phyloP scores from a whole-genome alignment of 352 stramenopile genomes.

The Plasmopara halstedii region DNA sequence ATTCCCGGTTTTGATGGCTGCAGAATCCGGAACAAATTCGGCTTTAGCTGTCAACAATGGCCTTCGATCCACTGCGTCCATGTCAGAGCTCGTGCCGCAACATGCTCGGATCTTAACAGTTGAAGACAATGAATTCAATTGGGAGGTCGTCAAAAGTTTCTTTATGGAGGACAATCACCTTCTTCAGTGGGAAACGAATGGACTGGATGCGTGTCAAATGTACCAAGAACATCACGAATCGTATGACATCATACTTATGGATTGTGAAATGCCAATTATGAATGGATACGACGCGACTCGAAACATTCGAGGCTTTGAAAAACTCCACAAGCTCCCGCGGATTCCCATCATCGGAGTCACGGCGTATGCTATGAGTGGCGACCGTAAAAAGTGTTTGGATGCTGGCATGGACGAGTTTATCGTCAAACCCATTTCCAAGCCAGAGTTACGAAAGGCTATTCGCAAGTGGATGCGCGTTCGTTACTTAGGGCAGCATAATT shows the following conservation, averaged over 20 bases:
- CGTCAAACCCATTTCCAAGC: constrained; percentile 78
- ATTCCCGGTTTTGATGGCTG: constrained; percentile 31
- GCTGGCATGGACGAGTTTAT: constrained; percentile 84
- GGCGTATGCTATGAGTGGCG: constrained; percentile 78
- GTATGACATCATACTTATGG: constrained; percentile 80
- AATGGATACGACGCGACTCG: constrained; percentile 69
- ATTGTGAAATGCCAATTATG: constrained; percentile 87
- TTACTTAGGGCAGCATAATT: constrained; percentile 44
- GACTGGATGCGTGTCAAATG: constrained; percentile 52
- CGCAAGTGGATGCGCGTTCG: constrained; percentile 76
- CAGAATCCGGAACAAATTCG: constrained; percentile 10
- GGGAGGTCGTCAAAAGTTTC: constrained; percentile 86
- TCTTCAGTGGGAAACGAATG: constrained; percentile 78
- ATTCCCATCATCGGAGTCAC: constrained; percentile 82
- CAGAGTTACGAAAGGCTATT: constrained; percentile 51
- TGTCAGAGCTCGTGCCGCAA: constrained; percentile 38
- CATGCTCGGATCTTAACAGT: constrained; percentile 75
- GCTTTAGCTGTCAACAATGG: constrained; percentile 8
- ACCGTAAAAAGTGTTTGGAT: constrained; percentile 77
- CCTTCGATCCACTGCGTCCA: constrained; percentile 14
- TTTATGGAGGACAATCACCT: constrained; percentile 75
- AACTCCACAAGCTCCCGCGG: constrained; percentile 49
- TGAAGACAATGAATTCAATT: constrained; percentile 89
- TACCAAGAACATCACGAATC: constrained; percentile 70
- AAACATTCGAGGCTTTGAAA: constrained; percentile 67